Evolutionary conservation across 139 green algal genomes (phyloP), one percentile per base, ranked within the genome.

Genomic region (Tetraselmis striata): DNA sequence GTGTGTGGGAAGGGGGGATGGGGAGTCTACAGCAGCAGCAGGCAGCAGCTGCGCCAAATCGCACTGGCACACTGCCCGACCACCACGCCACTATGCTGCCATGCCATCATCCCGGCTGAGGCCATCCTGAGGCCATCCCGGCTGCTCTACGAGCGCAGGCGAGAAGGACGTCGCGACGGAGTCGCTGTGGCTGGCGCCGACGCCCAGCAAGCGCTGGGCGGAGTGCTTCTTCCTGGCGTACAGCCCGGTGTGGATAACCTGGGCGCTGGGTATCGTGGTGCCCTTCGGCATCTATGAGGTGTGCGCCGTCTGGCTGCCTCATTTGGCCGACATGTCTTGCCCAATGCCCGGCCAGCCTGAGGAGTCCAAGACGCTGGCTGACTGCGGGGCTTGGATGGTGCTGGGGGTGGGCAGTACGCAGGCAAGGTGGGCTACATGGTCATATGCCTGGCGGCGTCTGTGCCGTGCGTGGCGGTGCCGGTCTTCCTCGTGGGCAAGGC

Each of bases 211-310:
- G 86, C 86, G 95, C 23, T 98, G 95, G 93, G 92, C 90, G 0
- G 96, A 99, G 89, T 28, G 92, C 0, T 95, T 98, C 82, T 97
- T 97, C 82, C 88, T 99, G 24, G 80, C 78, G 0, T 99, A 99
- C 90, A 95, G 90, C 32, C 93, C 93, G 0, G 91, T 95, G 31
- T 99, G 96, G 96, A 98, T 98, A 59, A 82, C 89, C 0, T 97
- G 92, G 93, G 90, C 89, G 23, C 87, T 99, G 0, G 91, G 89
- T 28, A 90, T 99, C 30, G 80, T 99, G 18, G 96, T 99, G 28
- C 92, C 93, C 1, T 94, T 99, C 74, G 87, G 93, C 59, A 83
- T 99, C 2, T 99, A 97, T 79, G 94, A 99, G 88, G 95, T 98
- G 74, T n/a, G n/a, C n/a, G 28, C 28, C 22, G 28, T 18, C 18